Evolutionary conservation across 768 basidiomycete genomes (phyloP), one percentile per base, ranked within the genome.

Genomic region (Suillus subaureus): DNA sequence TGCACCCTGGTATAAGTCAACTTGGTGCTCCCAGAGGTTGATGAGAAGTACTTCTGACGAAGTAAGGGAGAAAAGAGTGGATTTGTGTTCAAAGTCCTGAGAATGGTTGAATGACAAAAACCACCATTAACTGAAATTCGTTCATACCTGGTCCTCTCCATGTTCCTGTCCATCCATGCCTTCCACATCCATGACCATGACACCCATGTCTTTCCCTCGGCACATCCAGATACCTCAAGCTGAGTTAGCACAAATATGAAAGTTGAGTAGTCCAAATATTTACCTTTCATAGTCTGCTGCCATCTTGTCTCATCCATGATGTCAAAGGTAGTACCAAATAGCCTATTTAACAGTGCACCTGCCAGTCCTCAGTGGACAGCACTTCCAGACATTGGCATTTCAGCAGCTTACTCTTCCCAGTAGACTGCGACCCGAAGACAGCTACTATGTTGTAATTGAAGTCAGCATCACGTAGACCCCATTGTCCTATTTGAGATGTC

Each of bases 121-220:
- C 9, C 3, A 21, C 40, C 7, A 62, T 66, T 61, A 3, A 21
- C 21, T 28, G 18, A 6, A 49, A 16, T 18, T 31, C 12, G 18
- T 33, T 71, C 79, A 51, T 70, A 90, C 92, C 83, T 99, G 97
- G 80, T 99, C 97, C 76, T 99, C 97, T 40, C 97, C 97, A 65
- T 97, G 90, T 79, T 99, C 97, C 42, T 97, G 88, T 18, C 97
- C 97, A 73, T 99, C 97, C 4, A 97, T 99, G 7, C 97, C 97
- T 77, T 99, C 97, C 3, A 99, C 97, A 74, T 99, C 97, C 97
- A 99, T 98, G 23, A 99, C 97, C 85, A 99, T 89, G 55, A 97
- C 89, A 64, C 89, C 86, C 85, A 93, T 91, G 63, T 85, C 89
- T 68, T 89, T 84, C 6, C 89, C 96, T 70, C 91, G 87, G 78